Conservation (phyloP, 2,329 filamentous ascomycete genomes). For the Colletotrichum truncatum region DNA sequence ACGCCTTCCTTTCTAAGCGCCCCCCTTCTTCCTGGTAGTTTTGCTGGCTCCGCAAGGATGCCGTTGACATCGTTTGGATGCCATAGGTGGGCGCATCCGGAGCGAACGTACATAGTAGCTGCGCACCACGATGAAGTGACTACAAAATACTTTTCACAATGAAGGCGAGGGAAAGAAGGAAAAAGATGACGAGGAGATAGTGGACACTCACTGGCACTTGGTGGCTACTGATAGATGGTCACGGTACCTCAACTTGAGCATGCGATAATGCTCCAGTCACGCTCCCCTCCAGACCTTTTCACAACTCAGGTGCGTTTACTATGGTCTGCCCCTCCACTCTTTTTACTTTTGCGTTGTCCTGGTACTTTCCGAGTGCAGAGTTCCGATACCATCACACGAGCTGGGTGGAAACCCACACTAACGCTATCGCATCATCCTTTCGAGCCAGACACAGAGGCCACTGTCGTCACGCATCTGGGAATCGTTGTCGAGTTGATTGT, state of each 20-base stretch:
- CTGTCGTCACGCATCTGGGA: not conserved
- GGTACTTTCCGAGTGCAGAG: slow-evolving; percentile 22
- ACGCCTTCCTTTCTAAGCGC: not conserved
- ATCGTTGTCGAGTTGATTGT: not conserved
- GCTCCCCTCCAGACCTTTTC: not conserved
- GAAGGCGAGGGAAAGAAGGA: not conserved
- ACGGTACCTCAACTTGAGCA: not conserved
- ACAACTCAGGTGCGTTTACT: not conserved
- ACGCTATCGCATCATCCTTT: not conserved
- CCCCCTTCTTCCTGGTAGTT: not conserved
- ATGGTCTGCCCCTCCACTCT: slow-evolving; percentile 11
- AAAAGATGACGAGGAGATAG: not conserved
- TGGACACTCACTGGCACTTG: not conserved
- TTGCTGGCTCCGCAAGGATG: slow-evolving; percentile 4
- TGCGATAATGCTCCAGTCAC: not conserved
- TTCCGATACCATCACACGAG: slow-evolving; percentile 16
- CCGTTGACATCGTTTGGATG: slow-evolving; percentile 17
- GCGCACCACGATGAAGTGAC: not conserved
- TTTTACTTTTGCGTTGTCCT: slow-evolving; percentile 23
- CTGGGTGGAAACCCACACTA: not conserved
- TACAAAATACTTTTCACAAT: not conserved
- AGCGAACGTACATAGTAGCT: slow-evolving; percentile 22
- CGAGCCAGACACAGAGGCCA: not conserved
- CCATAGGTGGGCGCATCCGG: not conserved
- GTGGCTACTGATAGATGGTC: not conserved